A percentile compares a stretch with the other conserved stretches of the same genome.
These are phyloP conservation scores for Dothistroma septosporum DNA, from an alignment of 2,329 filamentous ascomycete species.

Conservation along the genomic window DNA sequence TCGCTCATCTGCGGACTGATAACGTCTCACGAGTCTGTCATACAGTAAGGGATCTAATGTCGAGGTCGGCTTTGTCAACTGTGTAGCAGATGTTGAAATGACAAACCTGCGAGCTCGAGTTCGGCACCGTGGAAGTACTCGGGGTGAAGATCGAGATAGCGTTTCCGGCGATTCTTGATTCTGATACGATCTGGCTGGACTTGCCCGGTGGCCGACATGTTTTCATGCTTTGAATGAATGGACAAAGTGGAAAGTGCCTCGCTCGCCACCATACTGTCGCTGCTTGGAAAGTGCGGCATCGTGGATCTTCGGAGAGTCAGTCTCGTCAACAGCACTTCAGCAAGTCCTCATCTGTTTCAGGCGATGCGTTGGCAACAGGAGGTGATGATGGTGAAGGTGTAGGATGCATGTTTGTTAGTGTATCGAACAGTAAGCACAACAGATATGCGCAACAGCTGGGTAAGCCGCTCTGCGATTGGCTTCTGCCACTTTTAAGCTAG, in stretches of 20 bases:
- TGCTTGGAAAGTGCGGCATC: slow-evolving; percentile 2
- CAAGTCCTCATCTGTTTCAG: neutral
- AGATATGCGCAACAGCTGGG: no score
- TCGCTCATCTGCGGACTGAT: slow-evolving; percentile 69
- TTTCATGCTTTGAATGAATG: neutral
- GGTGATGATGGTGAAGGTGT: no score
- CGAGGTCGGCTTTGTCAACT: slow-evolving; percentile 4
- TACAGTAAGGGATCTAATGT: slow-evolving; percentile 72
- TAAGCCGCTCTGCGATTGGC: no score
- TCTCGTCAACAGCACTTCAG: neutral
- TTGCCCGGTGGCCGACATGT: neutral
- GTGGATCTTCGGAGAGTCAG: neutral
- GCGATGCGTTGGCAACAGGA: neutral
- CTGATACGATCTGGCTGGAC: slow-evolving; percentile 7
- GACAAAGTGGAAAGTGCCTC: neutral
- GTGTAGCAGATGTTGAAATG: neutral
- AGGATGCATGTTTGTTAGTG: no score
- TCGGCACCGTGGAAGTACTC: slow-evolving; percentile 62
- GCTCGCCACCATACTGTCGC: neutral
- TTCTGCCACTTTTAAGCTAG: no score
- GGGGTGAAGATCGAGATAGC: slow-evolving; percentile 68
- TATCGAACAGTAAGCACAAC: no score
- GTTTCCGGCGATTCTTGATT: slow-evolving; percentile 69
- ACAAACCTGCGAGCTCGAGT: slow-evolving; percentile 58
- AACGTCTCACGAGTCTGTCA: slow-evolving; percentile 71